A percentile compares a stretch with the other conserved stretches of the same genome.
phyloP scores from a whole-genome alignment of 148 eudicot species.

The Drosera capensis region DNA sequence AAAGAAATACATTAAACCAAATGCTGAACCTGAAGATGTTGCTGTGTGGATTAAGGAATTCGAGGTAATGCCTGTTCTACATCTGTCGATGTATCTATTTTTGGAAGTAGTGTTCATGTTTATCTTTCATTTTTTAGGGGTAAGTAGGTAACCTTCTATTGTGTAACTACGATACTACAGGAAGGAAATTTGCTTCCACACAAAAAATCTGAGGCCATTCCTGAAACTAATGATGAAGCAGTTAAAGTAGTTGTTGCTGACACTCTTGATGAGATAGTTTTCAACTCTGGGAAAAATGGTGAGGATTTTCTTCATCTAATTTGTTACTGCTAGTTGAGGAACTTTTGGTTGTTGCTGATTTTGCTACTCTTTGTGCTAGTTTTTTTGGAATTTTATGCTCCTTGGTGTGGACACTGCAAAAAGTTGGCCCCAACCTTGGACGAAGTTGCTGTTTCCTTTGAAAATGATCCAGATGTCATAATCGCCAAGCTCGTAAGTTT shows the following conservation, averaged over 20 bases:
- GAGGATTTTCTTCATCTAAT: not conserved
- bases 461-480: slow-evolving; percentile 30
- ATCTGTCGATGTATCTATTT: not conserved
- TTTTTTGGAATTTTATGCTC: slow-evolving; percentile 57
- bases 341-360: not conserved
- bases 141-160: not conserved
- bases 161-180: slow-evolving; percentile 15
- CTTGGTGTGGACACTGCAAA: slow-evolving; percentile 78
- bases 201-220: slow-evolving; percentile 48
- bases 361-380: slow-evolving; percentile 18
- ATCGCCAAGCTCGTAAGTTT: slow-evolving; percentile 66
- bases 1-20: slow-evolving; percentile 60
- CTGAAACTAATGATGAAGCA: slow-evolving; percentile 44
- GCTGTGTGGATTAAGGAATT: slow-evolving; percentile 71
- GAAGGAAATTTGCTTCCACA: slow-evolving; percentile 39
- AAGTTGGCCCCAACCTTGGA: slow-evolving; percentile 61
- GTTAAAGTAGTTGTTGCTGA: slow-evolving; percentile 64
- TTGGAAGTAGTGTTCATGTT: not conserved
- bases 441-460: slow-evolving; percentile 47
- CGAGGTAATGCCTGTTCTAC: slow-evolving; percentile 27
- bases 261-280: slow-evolving; percentile 34
- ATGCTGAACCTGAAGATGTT: slow-evolving; percentile 63
- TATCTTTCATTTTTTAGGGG: not conserved
- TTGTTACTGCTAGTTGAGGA: not conserved
- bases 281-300: slow-evolving; percentile 28